phyloP scores from a whole-genome alignment of 805 yeast genomes.

The Saccharomycopsis microspora region DNA sequence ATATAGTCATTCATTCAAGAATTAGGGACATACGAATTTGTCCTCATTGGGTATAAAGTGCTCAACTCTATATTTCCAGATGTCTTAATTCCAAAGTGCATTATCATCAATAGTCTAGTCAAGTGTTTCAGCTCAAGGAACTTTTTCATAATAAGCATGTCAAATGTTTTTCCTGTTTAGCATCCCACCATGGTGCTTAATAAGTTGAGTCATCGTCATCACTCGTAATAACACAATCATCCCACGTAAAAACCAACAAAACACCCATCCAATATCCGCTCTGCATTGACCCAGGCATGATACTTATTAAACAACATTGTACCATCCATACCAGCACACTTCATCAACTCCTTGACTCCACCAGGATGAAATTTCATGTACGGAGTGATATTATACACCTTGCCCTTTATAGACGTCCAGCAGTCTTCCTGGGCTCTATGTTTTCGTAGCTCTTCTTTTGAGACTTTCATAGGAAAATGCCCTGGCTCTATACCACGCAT shows the following conservation, averaged over 20 bases:
- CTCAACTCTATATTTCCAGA: too few relatives aligned
- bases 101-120: too few relatives aligned
- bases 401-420: constrained; percentile 76
- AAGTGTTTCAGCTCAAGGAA: too few relatives aligned
- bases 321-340: constrained; percentile 77
- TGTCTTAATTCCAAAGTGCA: too few relatives aligned
- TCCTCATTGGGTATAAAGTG: too few relatives aligned
- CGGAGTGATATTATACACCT: constrained; percentile 78
- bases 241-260: constrained; percentile 46
- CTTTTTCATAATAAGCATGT: too few relatives aligned
- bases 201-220: too few relatives aligned
- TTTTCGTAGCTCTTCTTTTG: constrained; percentile 42
- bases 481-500: constrained; percentile 35
- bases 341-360: constrained; percentile 67
- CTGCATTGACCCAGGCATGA: constrained; percentile 76
- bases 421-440: constrained; percentile 60
- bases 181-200: too few relatives aligned
- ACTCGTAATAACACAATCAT: background rate
- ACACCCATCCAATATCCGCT: constrained; percentile 69
- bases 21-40: too few relatives aligned
- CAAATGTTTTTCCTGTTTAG: too few relatives aligned
- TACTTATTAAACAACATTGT: constrained; percentile 63
- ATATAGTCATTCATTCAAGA: too few relatives aligned
- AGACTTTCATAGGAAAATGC: constrained; percentile 46
- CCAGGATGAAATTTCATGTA: constrained; percentile 90